Conservation (phyloP, 805 yeast species). For the Hanseniaspora mollemarum region DNA sequence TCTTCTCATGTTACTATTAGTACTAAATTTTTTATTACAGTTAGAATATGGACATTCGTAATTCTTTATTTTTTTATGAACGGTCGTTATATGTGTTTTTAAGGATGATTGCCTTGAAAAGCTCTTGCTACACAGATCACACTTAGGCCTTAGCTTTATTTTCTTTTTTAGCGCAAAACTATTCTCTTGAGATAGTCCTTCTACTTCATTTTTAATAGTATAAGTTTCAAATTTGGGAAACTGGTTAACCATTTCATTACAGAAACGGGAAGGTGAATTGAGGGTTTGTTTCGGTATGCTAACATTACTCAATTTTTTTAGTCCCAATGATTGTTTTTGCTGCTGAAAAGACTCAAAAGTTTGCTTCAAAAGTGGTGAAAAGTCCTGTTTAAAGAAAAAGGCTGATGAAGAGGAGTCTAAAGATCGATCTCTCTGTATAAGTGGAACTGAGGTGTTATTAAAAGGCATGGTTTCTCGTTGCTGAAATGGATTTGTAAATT, state of each 20-base stretch:
- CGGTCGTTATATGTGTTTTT: conserved; percentile 57
- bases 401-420: neutral
- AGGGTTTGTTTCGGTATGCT: neutral
- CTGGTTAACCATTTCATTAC: neutral
- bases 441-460: neutral
- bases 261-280: neutral
- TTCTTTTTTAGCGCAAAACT: neutral
- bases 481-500: conserved; percentile 9
- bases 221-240: neutral
- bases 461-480: neutral
- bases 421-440: neutral
- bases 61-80: conserved; percentile 88
- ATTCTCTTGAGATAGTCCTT: neutral
- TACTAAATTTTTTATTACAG: conserved; percentile 54
- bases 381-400: neutral
- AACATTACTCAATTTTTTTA: neutral
- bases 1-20: conserved; percentile 28
- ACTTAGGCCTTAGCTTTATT: conserved; percentile 23
- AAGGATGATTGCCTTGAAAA: conserved; percentile 83
- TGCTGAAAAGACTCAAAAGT: neutral
- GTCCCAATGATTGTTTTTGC: neutral
- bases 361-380: neutral
- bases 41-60: conserved; percentile 47
- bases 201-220: neutral
- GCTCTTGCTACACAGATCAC: conserved; percentile 61